A percentile compares a stretch with the other conserved stretches of the same genome.
phyloP scores from a whole-genome alignment of 2,329 filamentous ascomycete genomes.

The Corinectria fuckeliana region DNA sequence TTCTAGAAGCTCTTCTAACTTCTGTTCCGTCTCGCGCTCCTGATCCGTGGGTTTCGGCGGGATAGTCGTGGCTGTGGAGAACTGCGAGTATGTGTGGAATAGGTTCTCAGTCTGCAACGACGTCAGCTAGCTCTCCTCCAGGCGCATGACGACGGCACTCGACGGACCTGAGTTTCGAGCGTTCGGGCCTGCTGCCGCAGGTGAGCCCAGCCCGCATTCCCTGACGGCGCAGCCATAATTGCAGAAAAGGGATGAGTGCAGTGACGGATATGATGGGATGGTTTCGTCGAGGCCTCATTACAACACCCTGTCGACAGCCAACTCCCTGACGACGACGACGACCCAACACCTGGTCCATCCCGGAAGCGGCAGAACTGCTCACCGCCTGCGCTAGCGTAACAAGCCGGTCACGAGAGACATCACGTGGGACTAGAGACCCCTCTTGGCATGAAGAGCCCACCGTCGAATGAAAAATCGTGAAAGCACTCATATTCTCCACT shows the following conservation, averaged over 20 bases:
- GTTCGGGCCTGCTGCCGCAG: slow-evolving; percentile 89
- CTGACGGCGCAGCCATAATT: slow-evolving; percentile 59
- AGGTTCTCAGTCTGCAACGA: slow-evolving; percentile 76
- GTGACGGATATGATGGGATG: slow-evolving; percentile 22
- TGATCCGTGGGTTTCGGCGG: slow-evolving; percentile 85
- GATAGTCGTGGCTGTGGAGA: slow-evolving; percentile 79
- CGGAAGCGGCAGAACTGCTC: slow-evolving; percentile 33
- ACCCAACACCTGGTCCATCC: slow-evolving; percentile 31
- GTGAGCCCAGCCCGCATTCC: slow-evolving; percentile 83
- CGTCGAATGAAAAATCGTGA: slow-evolving; percentile 44
- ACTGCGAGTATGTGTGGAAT: slow-evolving; percentile 90
- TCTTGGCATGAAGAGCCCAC: slow-evolving; percentile 9
- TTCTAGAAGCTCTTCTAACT: slow-evolving; percentile 83
- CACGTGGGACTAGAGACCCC: slow-evolving; percentile 35
- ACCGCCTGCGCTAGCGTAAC: slow-evolving; percentile 36
- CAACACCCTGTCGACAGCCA: slow-evolving; percentile 20
- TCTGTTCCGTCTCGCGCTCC: slow-evolving; percentile 78
- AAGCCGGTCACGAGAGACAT: not conserved
- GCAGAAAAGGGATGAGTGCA: slow-evolving; percentile 6
- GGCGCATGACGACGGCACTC: slow-evolving; percentile 27
- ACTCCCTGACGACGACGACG: slow-evolving; percentile 35
- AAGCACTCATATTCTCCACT: slow-evolving; percentile 28
- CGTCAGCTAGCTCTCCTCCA: slow-evolving; percentile 27
- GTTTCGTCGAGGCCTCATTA: slow-evolving; percentile 15
- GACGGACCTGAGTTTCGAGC: slow-evolving; percentile 83